Conservation (phyloP, 1,139 yeast species). For the Hansenula lynferdii region DNA sequence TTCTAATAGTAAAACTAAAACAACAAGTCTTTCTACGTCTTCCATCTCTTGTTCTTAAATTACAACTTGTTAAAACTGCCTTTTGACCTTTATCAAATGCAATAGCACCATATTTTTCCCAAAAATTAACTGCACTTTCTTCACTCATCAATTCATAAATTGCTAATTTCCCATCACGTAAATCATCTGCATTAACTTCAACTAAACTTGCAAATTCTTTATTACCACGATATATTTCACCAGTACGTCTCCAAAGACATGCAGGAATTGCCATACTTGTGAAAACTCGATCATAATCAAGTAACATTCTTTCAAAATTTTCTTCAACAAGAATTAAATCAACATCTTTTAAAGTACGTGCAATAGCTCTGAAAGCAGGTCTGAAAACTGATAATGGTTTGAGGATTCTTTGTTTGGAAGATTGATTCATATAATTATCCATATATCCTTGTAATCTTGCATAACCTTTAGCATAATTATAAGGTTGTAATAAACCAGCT, state of each 20-base stretch:
- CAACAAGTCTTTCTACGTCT: conserved; percentile 82
- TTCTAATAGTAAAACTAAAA: conserved; percentile 87
- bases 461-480: conserved; percentile 91
- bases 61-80: conserved; percentile 91
- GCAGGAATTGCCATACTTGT: conserved; percentile 99
- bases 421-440: conserved; percentile 89
- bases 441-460: conserved; percentile 85
- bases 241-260: conserved; percentile 95
- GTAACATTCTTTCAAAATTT: conserved; percentile 86
- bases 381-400: conserved; percentile 84
- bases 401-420: conserved; percentile 81
- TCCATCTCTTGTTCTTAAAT: conserved; percentile 79
- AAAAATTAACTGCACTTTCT: conserved; percentile 95
- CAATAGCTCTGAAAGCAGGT: conserved; percentile 93
- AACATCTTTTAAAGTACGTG: conserved; percentile 84
- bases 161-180: conserved; percentile 89
- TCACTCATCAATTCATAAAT: conserved; percentile 95
- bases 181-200: conserved; percentile 87
- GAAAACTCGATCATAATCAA: conserved; percentile 93
- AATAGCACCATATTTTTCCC: conserved; percentile 97
- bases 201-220: conserved; percentile 95
- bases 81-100: conserved; percentile 96
- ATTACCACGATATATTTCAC: conserved; percentile 93
- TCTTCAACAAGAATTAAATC: conserved; percentile 93
- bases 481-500: conserved; percentile 91